Conservation (phyloP, 345 rosid species). For the Salix dunnii region DNA sequence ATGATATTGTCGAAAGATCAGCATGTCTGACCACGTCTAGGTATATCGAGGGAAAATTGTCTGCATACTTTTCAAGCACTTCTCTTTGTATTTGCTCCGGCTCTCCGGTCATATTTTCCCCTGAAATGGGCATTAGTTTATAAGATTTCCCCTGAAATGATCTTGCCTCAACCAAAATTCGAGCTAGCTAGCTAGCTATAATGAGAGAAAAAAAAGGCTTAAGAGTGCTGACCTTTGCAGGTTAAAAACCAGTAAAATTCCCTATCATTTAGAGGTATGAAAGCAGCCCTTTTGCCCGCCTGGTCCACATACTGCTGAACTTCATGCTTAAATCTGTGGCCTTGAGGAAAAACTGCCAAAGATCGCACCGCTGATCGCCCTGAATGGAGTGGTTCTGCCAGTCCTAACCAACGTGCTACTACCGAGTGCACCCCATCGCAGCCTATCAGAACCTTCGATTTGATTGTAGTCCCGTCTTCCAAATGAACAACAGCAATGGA, state of each 20-base stretch:
- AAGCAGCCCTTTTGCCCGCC: constrained; percentile 25
- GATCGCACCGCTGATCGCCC: constrained; percentile 38
- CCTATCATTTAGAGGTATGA: constrained; percentile 24
- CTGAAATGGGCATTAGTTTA: constrained; percentile 8
- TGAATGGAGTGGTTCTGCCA: constrained; percentile 14
- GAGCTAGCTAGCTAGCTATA: too few species aligned
- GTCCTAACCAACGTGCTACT: constrained; percentile 36
- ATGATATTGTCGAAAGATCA: constrained; percentile 28
- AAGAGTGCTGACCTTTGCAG: constrained; percentile 22
- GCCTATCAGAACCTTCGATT: constrained; percentile 39
- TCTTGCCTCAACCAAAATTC: background rate
- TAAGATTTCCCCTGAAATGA: too few species aligned
- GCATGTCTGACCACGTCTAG: constrained; percentile 24
- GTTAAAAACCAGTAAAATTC: constrained; percentile 31
- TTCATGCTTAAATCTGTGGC: constrained; percentile 25
- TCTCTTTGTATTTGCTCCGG: constrained; percentile 30
- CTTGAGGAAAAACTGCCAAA: constrained; percentile 19
- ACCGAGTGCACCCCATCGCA: constrained; percentile 46
- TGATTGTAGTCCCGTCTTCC: constrained; percentile 34
- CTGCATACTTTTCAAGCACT: constrained; percentile 14
- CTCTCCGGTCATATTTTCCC: constrained; percentile 4
- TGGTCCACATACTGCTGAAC: constrained; percentile 18
- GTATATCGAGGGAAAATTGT: constrained; percentile 23
- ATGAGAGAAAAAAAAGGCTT: background rate
- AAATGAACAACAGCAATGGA: constrained; percentile 16